A percentile compares a stretch with the other conserved stretches of the same genome.
Evolutionary conservation across 441 rosid species (phyloP).

Genomic region (Eutrema salsugineum): DNA sequence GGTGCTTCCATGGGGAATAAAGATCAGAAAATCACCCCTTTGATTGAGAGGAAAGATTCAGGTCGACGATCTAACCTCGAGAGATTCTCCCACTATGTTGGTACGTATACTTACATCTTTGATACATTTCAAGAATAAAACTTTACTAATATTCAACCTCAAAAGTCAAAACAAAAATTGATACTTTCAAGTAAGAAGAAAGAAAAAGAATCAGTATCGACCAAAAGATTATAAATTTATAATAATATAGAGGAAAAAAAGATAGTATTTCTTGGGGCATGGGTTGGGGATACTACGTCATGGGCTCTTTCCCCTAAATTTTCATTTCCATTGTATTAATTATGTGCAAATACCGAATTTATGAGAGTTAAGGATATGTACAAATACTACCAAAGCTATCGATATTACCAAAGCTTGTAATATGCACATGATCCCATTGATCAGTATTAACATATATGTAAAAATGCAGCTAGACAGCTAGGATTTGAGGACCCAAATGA

Average conservation of each 20-base stretch:
- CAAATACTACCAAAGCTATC: neutral
- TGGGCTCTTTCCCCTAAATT: neutral
- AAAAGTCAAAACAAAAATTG: neutral
- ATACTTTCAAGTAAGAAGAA: neutral
- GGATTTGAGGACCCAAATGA: conserved; percentile 65
- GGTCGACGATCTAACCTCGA: conserved; percentile 54
- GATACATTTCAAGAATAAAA: neutral
- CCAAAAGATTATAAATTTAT: neutral
- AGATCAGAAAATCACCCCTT: conserved; percentile 38
- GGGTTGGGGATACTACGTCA: neutral
- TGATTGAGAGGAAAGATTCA: conserved; percentile 45
- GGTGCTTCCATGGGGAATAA: neutral
- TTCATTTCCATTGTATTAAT: neutral
- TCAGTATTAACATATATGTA: neutral
- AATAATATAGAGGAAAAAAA: neutral
- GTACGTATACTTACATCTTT: conserved; percentile 27
- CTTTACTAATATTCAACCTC: neutral
- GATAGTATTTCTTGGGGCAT: neutral
- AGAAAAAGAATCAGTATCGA: neutral
- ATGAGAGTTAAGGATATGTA: neutral
- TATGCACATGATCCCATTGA: neutral
- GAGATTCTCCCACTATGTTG: conserved; percentile 75
- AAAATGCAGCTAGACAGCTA: conserved; percentile 62
- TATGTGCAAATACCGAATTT: no score
- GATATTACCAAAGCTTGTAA: neutral